Evolutionary conservation across 2,329 filamentous ascomycete genomes (phyloP), one percentile per base, ranked within the genome.

Genomic region (Fusarium palustre): DNA sequence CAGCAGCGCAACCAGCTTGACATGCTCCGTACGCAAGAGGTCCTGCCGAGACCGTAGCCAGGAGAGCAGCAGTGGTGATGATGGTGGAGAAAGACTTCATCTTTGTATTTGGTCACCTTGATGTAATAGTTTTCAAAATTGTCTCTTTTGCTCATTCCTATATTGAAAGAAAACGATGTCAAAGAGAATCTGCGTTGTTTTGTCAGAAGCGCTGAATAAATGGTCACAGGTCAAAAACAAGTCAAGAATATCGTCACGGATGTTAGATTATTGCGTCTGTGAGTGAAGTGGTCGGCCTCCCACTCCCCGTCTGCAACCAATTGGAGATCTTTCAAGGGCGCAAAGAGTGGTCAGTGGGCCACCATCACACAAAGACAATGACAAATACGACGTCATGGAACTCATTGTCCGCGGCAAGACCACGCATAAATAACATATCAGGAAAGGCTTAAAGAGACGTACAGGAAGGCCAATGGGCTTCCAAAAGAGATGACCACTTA

Each of bases 21-120:
- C 45, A 61, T 11, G 50, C 18, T 7, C 45, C 45, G 15, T 60
- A 60, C 0, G 55, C 38, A 22, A 60, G 18, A 7, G 59, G 46
- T 0, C 59, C 59, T 2, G 56, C 39, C 2, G 22, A 24, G 2
- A 13, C 15, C 3, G 18, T 18, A 8, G 36, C 10, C 8, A 11
- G 9, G 1, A 53, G 15, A 25, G n/a, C 22, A 18, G 15, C 9
- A 13, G 34, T 28, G 0, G 31, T 38, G 8, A 12, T 3, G 11
- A 43, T 6, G 25, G 20, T 6, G 3, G n/a, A 5, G 4, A 15
- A 5, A 5, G 10, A 10, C 30, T 38, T 58, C 31, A 58, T 58
- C 7, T 28, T 55, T 28, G 5, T 43, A 43, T 45, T 4, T 30
- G 18, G 16, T n/a, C 30, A 30, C 2, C 4, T 13, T 45, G 5